Evolutionary conservation across 805 yeast species (phyloP).

Genomic region (Scheffersomyces spartinae): DNA sequence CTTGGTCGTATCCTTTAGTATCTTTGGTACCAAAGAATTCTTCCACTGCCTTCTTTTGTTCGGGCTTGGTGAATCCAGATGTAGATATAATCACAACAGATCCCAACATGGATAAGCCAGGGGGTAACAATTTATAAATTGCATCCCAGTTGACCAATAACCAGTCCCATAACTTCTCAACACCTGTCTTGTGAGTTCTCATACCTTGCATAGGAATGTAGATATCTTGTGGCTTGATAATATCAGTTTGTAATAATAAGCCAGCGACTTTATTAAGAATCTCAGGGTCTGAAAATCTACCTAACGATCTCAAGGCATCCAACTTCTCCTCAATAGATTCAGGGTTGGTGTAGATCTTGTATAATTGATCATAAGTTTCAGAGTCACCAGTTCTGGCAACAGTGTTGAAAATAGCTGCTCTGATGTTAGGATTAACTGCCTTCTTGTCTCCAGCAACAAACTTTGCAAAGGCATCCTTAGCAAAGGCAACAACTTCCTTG

Average conservation of each 20-base stretch:
- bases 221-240: constrained; percentile 59
- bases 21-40: constrained; percentile 40
- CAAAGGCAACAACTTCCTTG: constrained; percentile 33
- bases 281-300: constrained; percentile 43
- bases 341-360: constrained; percentile 50
- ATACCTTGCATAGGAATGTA: constrained; percentile 70
- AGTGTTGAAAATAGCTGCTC: constrained; percentile 52
- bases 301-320: constrained; percentile 59
- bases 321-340: constrained; percentile 53
- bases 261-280: constrained; percentile 46
- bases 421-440: constrained; percentile 66
- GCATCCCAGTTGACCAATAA: constrained; percentile 60
- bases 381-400: constrained; percentile 56
- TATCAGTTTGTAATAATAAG: constrained; percentile 42
- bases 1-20: constrained; percentile 54
- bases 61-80: constrained; percentile 46
- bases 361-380: constrained; percentile 51
- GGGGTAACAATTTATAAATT: constrained; percentile 58
- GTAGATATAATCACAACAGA: constrained; percentile 55
- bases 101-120: constrained; percentile 71
- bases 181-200: constrained; percentile 51
- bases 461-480: constrained; percentile 37
- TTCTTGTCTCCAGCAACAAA: constrained; percentile 51
- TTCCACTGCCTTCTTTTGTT: constrained; percentile 39
- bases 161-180: constrained; percentile 68